Conservation (phyloP, 2,329 filamentous ascomycete species). For the Bisporella sp. region DNA sequence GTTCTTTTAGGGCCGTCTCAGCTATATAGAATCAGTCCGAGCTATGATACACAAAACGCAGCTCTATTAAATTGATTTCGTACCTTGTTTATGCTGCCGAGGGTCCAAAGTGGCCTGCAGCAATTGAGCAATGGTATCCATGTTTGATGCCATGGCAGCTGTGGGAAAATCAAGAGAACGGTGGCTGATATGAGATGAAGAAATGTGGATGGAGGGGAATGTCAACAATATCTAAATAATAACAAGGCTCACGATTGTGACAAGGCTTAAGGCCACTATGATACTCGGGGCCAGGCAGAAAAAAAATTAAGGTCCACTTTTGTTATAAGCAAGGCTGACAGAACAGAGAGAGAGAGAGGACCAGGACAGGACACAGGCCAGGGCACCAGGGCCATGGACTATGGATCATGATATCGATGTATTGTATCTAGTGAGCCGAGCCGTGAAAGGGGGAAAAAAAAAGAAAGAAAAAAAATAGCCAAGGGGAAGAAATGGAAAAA, state of each 20-base stretch:
- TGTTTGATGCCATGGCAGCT: conserved; percentile 49
- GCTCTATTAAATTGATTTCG: conserved; percentile 47
- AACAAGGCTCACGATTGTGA: background rate
- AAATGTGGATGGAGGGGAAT: background rate
- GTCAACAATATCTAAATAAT: background rate
- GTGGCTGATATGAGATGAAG: background rate
- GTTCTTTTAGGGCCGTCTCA: conserved; percentile 69
- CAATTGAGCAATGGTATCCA: conserved; percentile 67
- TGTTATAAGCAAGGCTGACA: no score
- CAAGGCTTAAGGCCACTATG: background rate
- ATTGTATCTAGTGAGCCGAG: no score
- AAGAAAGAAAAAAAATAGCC: no score
- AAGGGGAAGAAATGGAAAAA: no score
- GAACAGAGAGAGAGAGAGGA: no score
- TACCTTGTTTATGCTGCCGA: conserved; percentile 82
- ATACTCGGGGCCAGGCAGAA: no score
- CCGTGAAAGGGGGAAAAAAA: no score
- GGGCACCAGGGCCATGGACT: no score
- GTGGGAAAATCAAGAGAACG: background rate
- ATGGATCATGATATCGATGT: no score
- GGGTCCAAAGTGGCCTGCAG: conserved; percentile 89
- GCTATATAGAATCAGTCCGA: conserved; percentile 44
- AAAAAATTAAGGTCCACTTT: no score
- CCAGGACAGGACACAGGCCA: no score
- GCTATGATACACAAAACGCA: conserved; percentile 38